Percentiles rank a stretch among this genome's conserved stretches.
These are phyloP conservation scores for Trifolium pratense DNA, from an alignment of 306 rosid species.

Conservation along the genomic window DNA sequence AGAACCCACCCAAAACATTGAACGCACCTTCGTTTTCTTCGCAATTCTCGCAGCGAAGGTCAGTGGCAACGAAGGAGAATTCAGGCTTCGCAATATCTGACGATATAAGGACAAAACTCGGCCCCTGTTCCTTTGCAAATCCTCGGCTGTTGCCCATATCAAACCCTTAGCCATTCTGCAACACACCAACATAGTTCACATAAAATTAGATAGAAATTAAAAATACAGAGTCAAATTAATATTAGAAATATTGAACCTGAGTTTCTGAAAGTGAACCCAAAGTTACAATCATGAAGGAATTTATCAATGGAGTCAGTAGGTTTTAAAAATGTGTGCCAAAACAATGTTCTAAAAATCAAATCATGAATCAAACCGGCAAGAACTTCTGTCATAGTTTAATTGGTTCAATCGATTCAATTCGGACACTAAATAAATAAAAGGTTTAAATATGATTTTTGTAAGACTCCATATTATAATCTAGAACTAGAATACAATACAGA, in stretches of 20 bases:
- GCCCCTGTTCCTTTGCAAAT: constrained; percentile 64
- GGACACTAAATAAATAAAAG: no score
- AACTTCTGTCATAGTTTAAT: background rate
- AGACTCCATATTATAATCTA: no score
- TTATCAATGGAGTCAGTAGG: no score
- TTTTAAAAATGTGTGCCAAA: background rate
- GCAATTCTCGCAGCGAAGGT: constrained; percentile 69
- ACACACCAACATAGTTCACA: background rate
- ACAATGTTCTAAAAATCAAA: no score
- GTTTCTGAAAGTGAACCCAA: background rate
- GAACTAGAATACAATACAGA: no score
- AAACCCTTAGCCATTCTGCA: constrained; percentile 60
- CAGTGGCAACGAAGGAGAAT: constrained; percentile 69
- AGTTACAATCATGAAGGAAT: background rate
- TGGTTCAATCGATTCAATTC: background rate
- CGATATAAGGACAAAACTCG: constrained; percentile 72
- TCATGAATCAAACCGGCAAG: no score
- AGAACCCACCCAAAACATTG: constrained; percentile 76
- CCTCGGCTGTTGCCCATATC: constrained; percentile 91
- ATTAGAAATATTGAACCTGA: background rate
- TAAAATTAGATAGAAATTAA: background rate
- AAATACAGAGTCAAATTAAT: background rate
- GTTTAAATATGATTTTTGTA: no score
- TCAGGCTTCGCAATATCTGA: constrained; percentile 73
- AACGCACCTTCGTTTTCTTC: constrained; percentile 67